Base-by-base conservation (phyloP, 495 filamentous ascomycete genomes). In the Amphirosellinia nigrospora region DNA sequence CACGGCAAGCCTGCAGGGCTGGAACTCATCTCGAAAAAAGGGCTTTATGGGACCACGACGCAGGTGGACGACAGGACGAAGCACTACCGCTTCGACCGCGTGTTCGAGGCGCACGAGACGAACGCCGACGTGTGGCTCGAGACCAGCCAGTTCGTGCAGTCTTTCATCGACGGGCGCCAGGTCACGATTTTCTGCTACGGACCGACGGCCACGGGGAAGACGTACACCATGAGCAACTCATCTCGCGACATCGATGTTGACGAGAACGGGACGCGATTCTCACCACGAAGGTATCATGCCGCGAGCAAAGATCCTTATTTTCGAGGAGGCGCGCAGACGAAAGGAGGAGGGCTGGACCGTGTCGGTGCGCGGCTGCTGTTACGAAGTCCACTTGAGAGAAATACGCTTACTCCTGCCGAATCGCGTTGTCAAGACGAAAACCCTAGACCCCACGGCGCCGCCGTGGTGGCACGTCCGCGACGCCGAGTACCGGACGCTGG, bases 121-220 rank as follows among this genome's bases (percentile, higher is more conserved):
- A 98, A 98, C 75, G 84, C 82, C 19, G 90, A 97, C 64, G 88
- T 98, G 4, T 98, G 98, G 78, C 91, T 91, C 45, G 96, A 97
- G 72, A 97, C 98, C 79, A 93, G 91, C 50, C 93, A 97, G 73
- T 88, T 97, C 8, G 93, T 98, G 13, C 94, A 98, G 80, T 93
- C 91, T 63, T 94, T 94, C 0, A 81, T 98, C 21, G 94, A 98
- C 74, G 96, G 96, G 11, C 97, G 97, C 79, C 97, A 98, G 78
- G 95, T 97, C 43, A 97, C 94, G 79, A 96, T 98, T 70, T 96
- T 98, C 82, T 97, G 93, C 77, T 98, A 98, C 79, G 96, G 96
- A 19, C 16, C 98, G 77, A 98, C 96, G 4, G 96, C 94, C 13
- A 94, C 94, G 36, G 96, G 96, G 38, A 98, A 99, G 85, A 98